Conservation (phyloP, 768 basidiomycete species). For the Naganishia randhawae region DNA sequence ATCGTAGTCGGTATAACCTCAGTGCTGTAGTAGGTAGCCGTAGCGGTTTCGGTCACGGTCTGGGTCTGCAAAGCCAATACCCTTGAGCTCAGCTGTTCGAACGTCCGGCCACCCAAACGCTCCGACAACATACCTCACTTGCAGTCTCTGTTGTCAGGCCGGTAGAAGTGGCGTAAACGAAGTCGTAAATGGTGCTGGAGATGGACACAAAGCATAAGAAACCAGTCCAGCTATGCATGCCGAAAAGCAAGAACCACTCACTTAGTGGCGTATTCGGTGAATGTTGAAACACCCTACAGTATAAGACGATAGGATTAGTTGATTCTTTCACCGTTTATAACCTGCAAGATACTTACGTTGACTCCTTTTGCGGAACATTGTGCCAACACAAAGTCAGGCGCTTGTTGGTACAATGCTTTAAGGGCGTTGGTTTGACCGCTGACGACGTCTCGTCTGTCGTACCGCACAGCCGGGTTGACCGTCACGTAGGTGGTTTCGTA, state of each 20-base stretch:
- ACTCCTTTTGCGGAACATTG: neutral
- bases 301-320: neutral
- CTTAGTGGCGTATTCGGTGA: neutral
- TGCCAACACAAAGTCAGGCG: neutral
- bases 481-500: neutral
- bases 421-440: slow-evolving; percentile 3
- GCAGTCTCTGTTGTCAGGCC: neutral
- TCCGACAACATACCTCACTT: neutral
- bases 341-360: neutral
- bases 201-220: neutral
- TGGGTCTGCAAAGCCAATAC: neutral
- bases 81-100: neutral
- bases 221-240: neutral
- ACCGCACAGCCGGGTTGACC: neutral
- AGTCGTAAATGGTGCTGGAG: neutral
- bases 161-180: neutral
- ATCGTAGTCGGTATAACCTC: neutral
- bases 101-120: no score
- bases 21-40: neutral
- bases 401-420: neutral
- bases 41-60: neutral
- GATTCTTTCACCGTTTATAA: neutral
- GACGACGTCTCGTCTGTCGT: neutral
- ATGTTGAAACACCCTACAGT: neutral
- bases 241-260: neutral